A percentile compares a stretch with the other conserved stretches of the same genome.
phyloP scores from a whole-genome alignment of 2,329 filamentous ascomycete species.

The Fusarium humuli region DNA sequence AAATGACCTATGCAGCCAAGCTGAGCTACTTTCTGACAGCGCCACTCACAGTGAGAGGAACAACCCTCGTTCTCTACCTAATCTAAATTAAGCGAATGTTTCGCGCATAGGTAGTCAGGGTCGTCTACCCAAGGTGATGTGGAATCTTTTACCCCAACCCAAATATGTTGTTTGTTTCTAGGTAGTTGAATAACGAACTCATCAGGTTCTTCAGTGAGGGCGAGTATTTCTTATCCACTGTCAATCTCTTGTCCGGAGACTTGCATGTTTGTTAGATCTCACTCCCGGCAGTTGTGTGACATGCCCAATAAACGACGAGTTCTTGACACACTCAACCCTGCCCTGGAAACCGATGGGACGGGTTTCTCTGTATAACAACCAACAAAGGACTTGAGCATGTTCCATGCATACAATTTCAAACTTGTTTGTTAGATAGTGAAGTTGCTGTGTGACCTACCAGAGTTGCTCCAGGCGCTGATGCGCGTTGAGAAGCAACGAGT shows the following conservation, averaged over 20 bases:
- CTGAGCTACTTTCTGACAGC: neutral
- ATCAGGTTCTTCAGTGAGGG: neutral
- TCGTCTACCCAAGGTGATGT: neutral
- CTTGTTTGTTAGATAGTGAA: constrained; percentile 2
- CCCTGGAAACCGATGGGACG: neutral
- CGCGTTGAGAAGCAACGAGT: constrained; percentile 6
- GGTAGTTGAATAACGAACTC: neutral
- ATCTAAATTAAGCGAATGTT: neutral
- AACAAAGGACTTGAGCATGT: constrained; percentile 5
- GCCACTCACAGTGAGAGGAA: neutral
- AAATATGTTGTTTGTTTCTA: neutral
- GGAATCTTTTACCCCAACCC: neutral
- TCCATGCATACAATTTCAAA: constrained; percentile 18
- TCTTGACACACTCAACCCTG: constrained; percentile 1
- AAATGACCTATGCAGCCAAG: neutral
- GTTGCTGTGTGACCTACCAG: neutral
- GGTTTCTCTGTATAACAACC: neutral
- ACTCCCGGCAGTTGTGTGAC: neutral
- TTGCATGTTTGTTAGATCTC: neutral
- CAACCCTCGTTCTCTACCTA: neutral
- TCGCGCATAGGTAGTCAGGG: neutral
- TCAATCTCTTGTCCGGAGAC: neutral
- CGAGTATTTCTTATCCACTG: neutral
- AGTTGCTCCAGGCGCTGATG: constrained; percentile 1
- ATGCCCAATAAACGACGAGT: neutral